Conservation (phyloP, 2,329 filamentous ascomycete species). For the Juglanconis oblonga region DNA sequence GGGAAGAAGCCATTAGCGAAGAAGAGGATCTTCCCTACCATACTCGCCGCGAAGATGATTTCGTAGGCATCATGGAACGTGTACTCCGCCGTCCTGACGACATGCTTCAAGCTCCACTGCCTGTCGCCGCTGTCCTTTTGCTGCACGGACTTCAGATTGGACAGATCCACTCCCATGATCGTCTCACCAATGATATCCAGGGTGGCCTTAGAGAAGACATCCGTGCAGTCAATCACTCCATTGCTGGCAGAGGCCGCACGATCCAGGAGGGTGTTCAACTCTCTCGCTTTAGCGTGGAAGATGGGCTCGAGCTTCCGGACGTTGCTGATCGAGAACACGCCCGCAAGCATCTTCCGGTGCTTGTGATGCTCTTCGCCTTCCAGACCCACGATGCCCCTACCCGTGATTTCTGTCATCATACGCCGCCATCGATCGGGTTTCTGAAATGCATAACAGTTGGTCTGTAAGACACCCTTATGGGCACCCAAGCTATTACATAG, state of each 20-base stretch:
- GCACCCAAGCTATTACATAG: too few relatives aligned
- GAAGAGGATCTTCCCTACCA: conserved; percentile 27
- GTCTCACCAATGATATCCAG: conserved; percentile 24
- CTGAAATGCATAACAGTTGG: too few relatives aligned
- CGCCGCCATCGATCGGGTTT: background rate
- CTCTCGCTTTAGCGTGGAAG: conserved; percentile 31
- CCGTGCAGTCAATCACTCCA: conserved; percentile 1
- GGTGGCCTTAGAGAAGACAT: conserved; percentile 28
- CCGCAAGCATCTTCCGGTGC: conserved; percentile 32
- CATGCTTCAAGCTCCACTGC: too few relatives aligned
- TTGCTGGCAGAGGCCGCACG: conserved; percentile 19
- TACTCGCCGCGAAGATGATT: conserved; percentile 28
- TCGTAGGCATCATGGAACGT: conserved; percentile 30
- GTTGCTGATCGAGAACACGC: conserved; percentile 34
- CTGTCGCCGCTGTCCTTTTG: too few relatives aligned
- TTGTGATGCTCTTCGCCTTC: conserved; percentile 34
- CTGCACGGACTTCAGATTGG: too few relatives aligned
- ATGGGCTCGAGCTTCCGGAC: conserved; percentile 36
- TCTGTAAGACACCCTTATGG: too few relatives aligned
- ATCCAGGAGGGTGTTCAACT: conserved; percentile 24
- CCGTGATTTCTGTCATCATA: conserved; percentile 32
- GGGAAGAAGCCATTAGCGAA: conserved; percentile 27
- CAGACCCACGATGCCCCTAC: conserved; percentile 33
- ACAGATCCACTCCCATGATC: too few relatives aligned
- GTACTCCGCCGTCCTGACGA: background rate